Evolutionary conservation across 2,329 filamentous ascomycete species (phyloP), one percentile per base, ranked within the genome.

Genomic region (Fusarium sp.): DNA sequence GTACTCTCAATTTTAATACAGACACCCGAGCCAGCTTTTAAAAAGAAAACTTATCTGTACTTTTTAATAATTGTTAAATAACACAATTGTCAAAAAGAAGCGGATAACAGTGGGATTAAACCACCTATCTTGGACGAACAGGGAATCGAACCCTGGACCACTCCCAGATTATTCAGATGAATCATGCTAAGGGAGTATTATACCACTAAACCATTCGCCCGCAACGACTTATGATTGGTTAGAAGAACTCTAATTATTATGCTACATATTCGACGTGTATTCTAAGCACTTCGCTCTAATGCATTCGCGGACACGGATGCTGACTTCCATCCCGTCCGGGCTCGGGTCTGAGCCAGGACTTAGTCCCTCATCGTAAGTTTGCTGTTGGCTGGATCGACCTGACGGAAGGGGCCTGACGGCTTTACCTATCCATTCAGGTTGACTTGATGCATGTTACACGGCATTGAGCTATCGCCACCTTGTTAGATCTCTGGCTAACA

Each of bases 101-200:
- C 51, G 64, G 54, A 67, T 67, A 67, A 67, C 1, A 13, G 64
- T 53, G 64, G 64, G 6, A 3, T 33, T 7, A 7, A 67, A 67
- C 64, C 64, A 67, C 64, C 39, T 53, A 39, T 22, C 1, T 53
- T 67, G 64, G 64, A 67, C 64, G 64, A 67, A 67, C 62, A 67
- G 64, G 62, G 64, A 67, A 67, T 67, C 64, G 64, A 67, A 67
- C 64, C 64, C 64, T 67, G 62, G 64, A 67, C 64, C 64, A 67
- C 64, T 67, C 64, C 64, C 64, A 67, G 45, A 53, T 42, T 15
- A 39, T 44, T 51, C 61, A 2, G 6, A 45, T 28, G 36, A 60
- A 67, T 26, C 6, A 51, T 67, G 64, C 64, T 67, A 67, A 67
- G 64, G 64, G 64, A 66, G 54, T 67, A 60, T 67, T 36, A 47